Evolutionary conservation across 2,329 filamentous ascomycete genomes (phyloP).

Genomic region (Clonostachys solani): DNA sequence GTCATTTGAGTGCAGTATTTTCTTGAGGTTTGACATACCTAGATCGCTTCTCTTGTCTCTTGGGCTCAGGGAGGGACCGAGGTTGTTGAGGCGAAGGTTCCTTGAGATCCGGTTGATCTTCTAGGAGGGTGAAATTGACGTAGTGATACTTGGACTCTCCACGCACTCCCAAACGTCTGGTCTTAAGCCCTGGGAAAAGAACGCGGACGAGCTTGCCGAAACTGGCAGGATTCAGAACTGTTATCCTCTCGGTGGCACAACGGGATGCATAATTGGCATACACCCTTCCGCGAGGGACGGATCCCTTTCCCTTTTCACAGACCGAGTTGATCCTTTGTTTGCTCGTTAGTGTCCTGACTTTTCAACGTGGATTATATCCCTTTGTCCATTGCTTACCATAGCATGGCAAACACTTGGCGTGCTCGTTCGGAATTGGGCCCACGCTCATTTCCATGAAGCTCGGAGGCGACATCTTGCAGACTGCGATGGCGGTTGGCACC

Average conservation of each 20-base stretch:
- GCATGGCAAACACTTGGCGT: slow-evolving; percentile 83
- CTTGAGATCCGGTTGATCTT: slow-evolving; percentile 31
- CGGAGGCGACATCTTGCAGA: slow-evolving; percentile 67
- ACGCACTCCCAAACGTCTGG: slow-evolving; percentile 82
- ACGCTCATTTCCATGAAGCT: slow-evolving; percentile 74
- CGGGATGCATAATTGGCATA: slow-evolving; percentile 93
- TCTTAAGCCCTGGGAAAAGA: slow-evolving; percentile 92
- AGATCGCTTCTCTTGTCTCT: background rate
- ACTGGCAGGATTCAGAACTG: slow-evolving; percentile 91
- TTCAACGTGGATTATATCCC: no score
- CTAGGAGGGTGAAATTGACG: slow-evolving; percentile 59
- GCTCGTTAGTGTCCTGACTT: slow-evolving; percentile 6
- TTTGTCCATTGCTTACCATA: slow-evolving; percentile 57
- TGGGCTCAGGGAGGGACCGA: background rate
- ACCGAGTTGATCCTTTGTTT: slow-evolving; percentile 63
- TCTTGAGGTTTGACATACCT: slow-evolving; percentile 33
- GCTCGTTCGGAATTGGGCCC: slow-evolving; percentile 79
- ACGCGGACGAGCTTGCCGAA: slow-evolving; percentile 97
- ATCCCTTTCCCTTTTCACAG: slow-evolving; percentile 72
- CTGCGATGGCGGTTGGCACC: slow-evolving; percentile 62
- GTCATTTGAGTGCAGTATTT: slow-evolving; percentile 12
- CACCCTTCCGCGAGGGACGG: slow-evolving; percentile 86
- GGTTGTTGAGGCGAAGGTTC: background rate
- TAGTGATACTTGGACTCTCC: slow-evolving; percentile 99
- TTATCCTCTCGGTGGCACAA: slow-evolving; percentile 90